Evolutionary conservation across 495 filamentous ascomycete genomes (phyloP), one percentile per base, ranked within the genome.

Genomic region (Bathelium albidoporum): DNA sequence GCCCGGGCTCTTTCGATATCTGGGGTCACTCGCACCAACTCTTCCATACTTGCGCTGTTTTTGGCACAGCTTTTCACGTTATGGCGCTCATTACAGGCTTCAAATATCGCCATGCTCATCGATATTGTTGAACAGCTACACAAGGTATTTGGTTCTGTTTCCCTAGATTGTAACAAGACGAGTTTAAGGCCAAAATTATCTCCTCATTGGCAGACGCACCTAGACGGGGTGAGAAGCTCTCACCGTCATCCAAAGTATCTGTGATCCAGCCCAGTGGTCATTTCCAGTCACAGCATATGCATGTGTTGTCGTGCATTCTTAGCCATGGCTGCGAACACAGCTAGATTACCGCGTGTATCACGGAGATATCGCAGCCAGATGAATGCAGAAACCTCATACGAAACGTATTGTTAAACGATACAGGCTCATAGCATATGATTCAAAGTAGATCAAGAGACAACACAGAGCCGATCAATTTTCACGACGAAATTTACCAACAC

Each of bases 1-100:
- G 45, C 18, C 61, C 45, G 18, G 61, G 61, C 24, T 24, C 45
- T 41, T 55, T 59, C 61, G 61, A 52, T 32, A 43, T 63, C 24
- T 62, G 45, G 36, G 36, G 36, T 41, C 36, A 41, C 36, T 41
- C 36, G 36, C 36, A 41, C 36, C 36, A 41, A 41, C 36, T 41
- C 7, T 41, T 41, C 36, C 36, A 41, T 41, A 16, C 36, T 41
- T 41, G 36, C 36, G 36, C 36, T 16, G 36, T 41, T 41, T 7
- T 41, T 41, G 36, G 36, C 36, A 41, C 36, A 41, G 36, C 36
- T 41, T 41, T 41, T 16, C 36, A 41, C 36, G 7, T 41, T 41
- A 41, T 41, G 36, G 36, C 36, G 36, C 36, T 41, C 36, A 41
- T 41, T 16, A 16, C 36, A 41, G 36, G 36, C 36, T 41, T 41